Evolutionary conservation across 108 stramenopile species (phyloP).

Genomic region (Cyclostephanos tholiformis): DNA sequence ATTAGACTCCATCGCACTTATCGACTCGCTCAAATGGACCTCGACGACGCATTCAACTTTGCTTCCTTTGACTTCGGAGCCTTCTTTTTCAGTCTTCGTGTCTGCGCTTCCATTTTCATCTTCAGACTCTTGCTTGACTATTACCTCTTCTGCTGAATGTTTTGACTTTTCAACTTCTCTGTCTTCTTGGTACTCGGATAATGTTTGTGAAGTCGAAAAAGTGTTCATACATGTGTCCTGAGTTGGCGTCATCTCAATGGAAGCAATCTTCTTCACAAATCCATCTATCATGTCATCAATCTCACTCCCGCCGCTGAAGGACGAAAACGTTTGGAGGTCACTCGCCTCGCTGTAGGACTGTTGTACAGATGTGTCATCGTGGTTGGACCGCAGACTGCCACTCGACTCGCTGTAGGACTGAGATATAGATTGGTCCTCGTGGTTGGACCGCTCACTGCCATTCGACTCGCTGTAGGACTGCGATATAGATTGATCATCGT

Average conservation of each 20-base stretch:
- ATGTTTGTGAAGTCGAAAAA: neutral
- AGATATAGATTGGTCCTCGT: too few relatives aligned
- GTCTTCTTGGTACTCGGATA: neutral
- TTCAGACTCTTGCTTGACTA: neutral
- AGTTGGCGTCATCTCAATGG: neutral
- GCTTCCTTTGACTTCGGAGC: neutral
- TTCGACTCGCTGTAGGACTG: too few relatives aligned
- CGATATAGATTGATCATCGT: neutral
- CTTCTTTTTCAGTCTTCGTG: neutral
- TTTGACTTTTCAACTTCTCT: neutral
- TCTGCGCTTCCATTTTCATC: neutral
- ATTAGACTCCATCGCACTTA: neutral
- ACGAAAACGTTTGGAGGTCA: too few relatives aligned
- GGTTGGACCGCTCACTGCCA: too few relatives aligned
- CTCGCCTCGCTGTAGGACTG: too few relatives aligned
- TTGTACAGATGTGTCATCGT: too few relatives aligned
- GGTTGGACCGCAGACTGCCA: too few relatives aligned
- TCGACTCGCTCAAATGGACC: neutral
- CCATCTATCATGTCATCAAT: neutral
- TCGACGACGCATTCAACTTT: neutral
- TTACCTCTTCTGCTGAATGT: neutral
- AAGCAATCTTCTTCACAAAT: neutral
- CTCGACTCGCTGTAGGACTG: too few relatives aligned
- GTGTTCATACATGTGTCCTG: neutral
- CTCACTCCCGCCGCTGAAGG: neutral